phyloP scores from a whole-genome alignment of 768 basidiomycete species.

The Thelephora ganbajun region DNA sequence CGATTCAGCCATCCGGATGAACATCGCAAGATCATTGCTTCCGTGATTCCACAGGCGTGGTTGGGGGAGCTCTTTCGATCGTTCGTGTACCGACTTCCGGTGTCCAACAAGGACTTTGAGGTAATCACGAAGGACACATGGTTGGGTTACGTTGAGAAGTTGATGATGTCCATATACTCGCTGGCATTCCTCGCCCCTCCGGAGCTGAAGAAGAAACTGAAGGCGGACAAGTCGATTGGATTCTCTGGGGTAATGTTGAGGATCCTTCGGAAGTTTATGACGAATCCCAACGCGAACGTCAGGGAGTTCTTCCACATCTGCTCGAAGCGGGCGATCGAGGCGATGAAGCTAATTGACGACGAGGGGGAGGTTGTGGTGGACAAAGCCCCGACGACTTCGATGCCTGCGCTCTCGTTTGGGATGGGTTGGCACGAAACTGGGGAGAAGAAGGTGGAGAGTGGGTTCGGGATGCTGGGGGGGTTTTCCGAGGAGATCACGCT shows the following conservation, averaged over 20 bases:
- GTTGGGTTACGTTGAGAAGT: constrained; percentile 70
- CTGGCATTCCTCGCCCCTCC: constrained; percentile 75
- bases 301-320: constrained; percentile 40
- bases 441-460: constrained; percentile 51
- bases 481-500: constrained; percentile 53
- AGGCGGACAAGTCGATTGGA: constrained; percentile 49
- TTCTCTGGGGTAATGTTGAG: constrained; percentile 60
- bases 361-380: constrained; percentile 57
- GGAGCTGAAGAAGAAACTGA: constrained; percentile 56
- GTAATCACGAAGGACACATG: constrained; percentile 46
- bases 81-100: constrained; percentile 74
- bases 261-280: constrained; percentile 51
- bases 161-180: constrained; percentile 72
- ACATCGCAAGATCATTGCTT: constrained; percentile 62
- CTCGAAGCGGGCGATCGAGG: constrained; percentile 57
- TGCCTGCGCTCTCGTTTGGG: constrained; percentile 62
- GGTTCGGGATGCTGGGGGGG: constrained; percentile 62
- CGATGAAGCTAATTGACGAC: constrained; percentile 68
- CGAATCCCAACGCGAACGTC: constrained; percentile 32
- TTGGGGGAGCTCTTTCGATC: constrained; percentile 52
- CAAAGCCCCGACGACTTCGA: constrained; percentile 37
- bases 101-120: constrained; percentile 63
- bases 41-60: constrained; percentile 40
- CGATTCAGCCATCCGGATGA: constrained; percentile 61
- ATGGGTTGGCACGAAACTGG: constrained; percentile 72